Percentiles rank a stretch among this genome's conserved stretches.
Conservation (phyloP, 352 stramenopile species). For the Globisporangium sylvaticum region DNA sequence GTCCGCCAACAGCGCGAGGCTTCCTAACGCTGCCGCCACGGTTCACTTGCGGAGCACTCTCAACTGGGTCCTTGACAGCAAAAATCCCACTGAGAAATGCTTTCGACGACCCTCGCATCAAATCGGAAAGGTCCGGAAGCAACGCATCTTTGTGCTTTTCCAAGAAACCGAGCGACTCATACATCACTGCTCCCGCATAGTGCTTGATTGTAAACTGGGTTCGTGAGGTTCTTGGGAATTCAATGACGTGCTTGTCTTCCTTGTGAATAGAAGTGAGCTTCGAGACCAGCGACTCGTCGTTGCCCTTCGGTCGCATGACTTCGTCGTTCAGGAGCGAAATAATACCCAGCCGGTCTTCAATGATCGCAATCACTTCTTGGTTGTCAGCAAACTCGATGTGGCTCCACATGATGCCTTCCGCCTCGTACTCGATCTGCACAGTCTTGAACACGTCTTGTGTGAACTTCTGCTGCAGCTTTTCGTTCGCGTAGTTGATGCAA, state of each 20-base stretch:
- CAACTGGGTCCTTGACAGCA: slow-evolving; percentile 27
- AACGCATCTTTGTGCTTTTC: slow-evolving; percentile 95
- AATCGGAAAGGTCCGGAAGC: slow-evolving; percentile 89
- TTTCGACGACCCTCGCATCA: slow-evolving; percentile 70
- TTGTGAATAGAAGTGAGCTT: slow-evolving; percentile 79
- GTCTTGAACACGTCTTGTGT: slow-evolving; percentile 89
- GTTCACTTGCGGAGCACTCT: neutral
- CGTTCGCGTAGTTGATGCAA: slow-evolving; percentile 92
- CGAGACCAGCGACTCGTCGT: slow-evolving; percentile 72
- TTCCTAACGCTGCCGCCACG: slow-evolving; percentile 23
- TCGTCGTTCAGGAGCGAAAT: slow-evolving; percentile 90
- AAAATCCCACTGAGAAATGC: slow-evolving; percentile 59
- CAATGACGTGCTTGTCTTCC: slow-evolving; percentile 72
- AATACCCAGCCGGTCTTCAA: slow-evolving; percentile 86
- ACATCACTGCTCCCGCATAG: slow-evolving; percentile 91
- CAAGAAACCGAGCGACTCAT: slow-evolving; percentile 91
- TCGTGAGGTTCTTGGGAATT: slow-evolving; percentile 70
- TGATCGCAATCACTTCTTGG: slow-evolving; percentile 82
- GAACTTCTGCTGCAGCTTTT: slow-evolving; percentile 92
- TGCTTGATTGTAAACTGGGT: slow-evolving; percentile 92
- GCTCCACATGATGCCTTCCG: slow-evolving; percentile 90
- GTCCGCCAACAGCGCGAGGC: slow-evolving; percentile 23
- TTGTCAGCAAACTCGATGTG: slow-evolving; percentile 93
- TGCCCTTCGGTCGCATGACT: slow-evolving; percentile 85
- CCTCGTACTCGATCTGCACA: slow-evolving; percentile 87